These are phyloP conservation scores for Phialocephala subalpina DNA, from an alignment of 2,329 filamentous ascomycete species.

Conservation along the genomic window DNA sequence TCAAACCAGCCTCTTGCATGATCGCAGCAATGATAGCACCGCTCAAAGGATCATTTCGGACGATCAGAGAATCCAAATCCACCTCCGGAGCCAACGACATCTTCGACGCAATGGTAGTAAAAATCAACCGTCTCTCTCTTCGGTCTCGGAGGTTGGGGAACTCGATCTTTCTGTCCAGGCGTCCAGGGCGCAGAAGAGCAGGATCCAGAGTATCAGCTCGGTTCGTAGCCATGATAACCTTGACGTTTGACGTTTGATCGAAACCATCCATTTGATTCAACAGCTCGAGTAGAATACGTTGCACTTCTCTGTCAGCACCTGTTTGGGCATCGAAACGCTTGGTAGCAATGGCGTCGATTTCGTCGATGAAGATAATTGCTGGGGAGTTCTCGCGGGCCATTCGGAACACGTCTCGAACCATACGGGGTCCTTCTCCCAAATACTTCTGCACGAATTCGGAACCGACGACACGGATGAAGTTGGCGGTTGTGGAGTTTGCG, in stretches of 20 bases:
- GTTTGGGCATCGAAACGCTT: slow-evolving; percentile 99
- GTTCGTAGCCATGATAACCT: slow-evolving; percentile 99
- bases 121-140: slow-evolving; percentile 94
- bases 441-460: slow-evolving; percentile 99
- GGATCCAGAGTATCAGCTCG: slow-evolving; percentile 96
- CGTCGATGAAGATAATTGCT: slow-evolving; percentile 99
- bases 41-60: slow-evolving; percentile 93
- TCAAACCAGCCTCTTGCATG: slow-evolving; percentile 97
- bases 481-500: slow-evolving; percentile 96
- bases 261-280: slow-evolving; percentile 99
- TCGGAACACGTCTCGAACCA: slow-evolving; percentile 98
- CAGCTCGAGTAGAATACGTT: slow-evolving; percentile 96
- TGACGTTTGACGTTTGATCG: slow-evolving; percentile 98
- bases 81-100: slow-evolving; percentile 98
- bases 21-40: slow-evolving; percentile 97
- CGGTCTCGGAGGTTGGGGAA: slow-evolving; percentile 95
- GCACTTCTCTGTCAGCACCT: slow-evolving; percentile 95
- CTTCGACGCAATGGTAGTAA: slow-evolving; percentile 94
- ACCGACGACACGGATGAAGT: slow-evolving; percentile 97
- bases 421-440: slow-evolving; percentile 94
- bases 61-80: slow-evolving; percentile 94
- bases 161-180: slow-evolving; percentile 97
- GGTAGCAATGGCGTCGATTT: slow-evolving; percentile 98
- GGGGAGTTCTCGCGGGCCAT: slow-evolving; percentile 99
- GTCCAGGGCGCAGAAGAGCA: slow-evolving; percentile 90